phyloP scores from a whole-genome alignment of 2,329 filamentous ascomycete genomes.

The Colletotrichum echinochloae region DNA sequence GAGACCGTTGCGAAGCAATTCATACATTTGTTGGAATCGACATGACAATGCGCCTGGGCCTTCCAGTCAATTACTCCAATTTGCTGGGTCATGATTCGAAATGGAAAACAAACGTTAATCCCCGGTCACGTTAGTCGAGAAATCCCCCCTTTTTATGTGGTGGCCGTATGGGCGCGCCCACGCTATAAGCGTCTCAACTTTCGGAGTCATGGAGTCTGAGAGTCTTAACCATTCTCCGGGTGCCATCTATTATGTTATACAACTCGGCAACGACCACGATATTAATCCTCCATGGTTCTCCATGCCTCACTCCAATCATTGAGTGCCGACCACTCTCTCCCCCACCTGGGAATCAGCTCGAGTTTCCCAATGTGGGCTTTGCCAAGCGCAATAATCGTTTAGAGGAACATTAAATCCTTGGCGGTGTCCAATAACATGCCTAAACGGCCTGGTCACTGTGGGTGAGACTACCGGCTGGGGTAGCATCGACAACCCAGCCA shows the following conservation, averaged over 20 bases:
- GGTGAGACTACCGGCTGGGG: conserved; percentile 32
- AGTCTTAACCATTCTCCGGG: background rate
- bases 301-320: background rate
- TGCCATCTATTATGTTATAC: background rate
- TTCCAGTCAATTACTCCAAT: background rate
- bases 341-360: background rate
- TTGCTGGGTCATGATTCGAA: background rate
- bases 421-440: conserved; percentile 17
- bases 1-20: background rate
- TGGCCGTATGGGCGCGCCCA: background rate
- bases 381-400: conserved; percentile 21
- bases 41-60: background rate
- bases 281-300: background rate
- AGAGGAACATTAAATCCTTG: conserved; percentile 19
- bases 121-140: background rate
- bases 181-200: background rate
- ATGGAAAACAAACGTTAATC: background rate
- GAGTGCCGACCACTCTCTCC: background rate
- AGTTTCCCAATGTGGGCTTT: background rate
- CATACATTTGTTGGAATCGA: background rate
- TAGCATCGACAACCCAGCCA: conserved; percentile 12
- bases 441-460: background rate
- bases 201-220: background rate
- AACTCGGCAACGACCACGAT: background rate
- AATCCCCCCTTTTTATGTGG: background rate